phyloP scores from a whole-genome alignment of 2,329 filamentous ascomycete species.

The Xylariaceae sp. region DNA sequence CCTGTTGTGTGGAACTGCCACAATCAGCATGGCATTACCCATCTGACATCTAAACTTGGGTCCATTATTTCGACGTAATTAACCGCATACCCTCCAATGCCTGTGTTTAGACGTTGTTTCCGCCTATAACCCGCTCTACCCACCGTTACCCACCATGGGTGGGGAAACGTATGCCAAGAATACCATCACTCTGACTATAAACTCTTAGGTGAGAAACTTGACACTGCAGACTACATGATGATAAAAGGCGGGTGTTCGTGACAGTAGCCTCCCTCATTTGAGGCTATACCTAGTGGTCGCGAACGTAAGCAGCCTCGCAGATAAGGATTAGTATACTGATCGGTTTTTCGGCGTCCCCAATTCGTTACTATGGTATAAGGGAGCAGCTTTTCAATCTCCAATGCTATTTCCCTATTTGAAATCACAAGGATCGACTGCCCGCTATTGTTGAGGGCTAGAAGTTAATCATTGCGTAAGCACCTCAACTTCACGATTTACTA shows the following conservation, averaged over 20 bases:
- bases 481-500: neutral
- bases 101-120: neutral
- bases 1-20: too few species aligned
- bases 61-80: constrained; percentile 13
- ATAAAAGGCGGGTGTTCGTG: constrained; percentile 18
- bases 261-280: neutral
- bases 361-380: constrained; percentile 20
- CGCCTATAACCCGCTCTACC: constrained; percentile 6
- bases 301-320: constrained; percentile 26
- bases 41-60: constrained; percentile 1
- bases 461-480: constrained; percentile 5
- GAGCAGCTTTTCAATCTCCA: neutral
- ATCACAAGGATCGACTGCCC: neutral
- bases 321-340: constrained; percentile 23
- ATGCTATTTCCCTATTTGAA: neutral
- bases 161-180: constrained; percentile 14
- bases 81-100: neutral
- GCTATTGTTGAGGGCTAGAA: neutral
- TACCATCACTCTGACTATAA: constrained; percentile 13
- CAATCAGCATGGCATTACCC: constrained; percentile 11
- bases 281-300: constrained; percentile 15
- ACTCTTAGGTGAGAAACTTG: constrained; percentile 29
- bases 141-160: constrained; percentile 6
- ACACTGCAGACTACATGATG: constrained; percentile 9
- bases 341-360: constrained; percentile 30